A percentile compares a stretch with the other conserved stretches of the same genome.
These are phyloP conservation scores for Aspergillus nidulans DNA, from an alignment of 495 filamentous ascomycete species.

Conservation along the genomic window DNA sequence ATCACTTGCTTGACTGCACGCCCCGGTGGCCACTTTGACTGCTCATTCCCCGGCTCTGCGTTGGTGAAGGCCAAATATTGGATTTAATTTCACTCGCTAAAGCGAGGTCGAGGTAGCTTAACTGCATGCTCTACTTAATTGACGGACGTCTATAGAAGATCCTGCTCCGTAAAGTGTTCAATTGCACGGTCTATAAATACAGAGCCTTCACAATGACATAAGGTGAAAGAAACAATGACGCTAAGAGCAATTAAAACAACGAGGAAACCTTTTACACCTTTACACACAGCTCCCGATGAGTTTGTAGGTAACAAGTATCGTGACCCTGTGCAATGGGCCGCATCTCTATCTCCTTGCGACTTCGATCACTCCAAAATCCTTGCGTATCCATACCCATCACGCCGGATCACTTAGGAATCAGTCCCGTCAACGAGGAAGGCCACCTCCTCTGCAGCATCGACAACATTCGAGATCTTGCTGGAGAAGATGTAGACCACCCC, in stretches of 20 bases:
- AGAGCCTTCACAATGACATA: background rate
- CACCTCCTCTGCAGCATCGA: background rate
- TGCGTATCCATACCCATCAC: background rate
- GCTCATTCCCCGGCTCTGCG: no score
- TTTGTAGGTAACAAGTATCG: background rate
- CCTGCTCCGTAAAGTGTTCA: no score
- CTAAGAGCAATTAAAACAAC: background rate
- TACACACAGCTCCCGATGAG: background rate
- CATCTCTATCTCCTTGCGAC: background rate
- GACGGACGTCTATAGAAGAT: no score
- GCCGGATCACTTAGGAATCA: background rate
- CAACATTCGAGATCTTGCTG: slow-evolving; percentile 7
- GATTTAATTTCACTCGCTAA: no score
- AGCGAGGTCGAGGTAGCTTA: no score
- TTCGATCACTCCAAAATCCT: background rate
- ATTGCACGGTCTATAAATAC: no score
- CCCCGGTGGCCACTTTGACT: no score
- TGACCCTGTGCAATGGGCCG: background rate
- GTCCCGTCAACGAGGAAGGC: background rate
- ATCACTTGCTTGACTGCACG: no score
- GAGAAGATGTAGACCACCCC: slow-evolving; percentile 7
- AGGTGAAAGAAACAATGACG: background rate
- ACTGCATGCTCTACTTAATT: no score
- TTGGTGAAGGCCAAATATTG: no score
- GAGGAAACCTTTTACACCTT: background rate